Base-by-base conservation (phyloP, 805 yeast species). In the Candida ponderosae region DNA sequence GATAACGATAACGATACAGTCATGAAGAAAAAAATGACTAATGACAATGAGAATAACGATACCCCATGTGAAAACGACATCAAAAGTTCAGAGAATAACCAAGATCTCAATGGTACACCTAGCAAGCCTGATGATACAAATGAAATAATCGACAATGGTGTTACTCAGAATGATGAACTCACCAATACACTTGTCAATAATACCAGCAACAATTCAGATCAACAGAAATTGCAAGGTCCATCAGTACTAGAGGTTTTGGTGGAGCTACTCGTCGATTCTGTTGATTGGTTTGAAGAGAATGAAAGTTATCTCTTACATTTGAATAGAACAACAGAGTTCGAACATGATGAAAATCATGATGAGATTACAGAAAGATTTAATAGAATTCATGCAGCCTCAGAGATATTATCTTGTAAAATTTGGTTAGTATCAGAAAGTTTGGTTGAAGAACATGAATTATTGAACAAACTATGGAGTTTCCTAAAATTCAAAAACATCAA, bases 391-490 rank as follows among this genome's bases (percentile, higher is more conserved):
- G 62, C 76, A 37, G 84, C 94, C 2, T 82, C 96, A 0, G 97
- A 90, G 53, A 82, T 93, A 16, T 68, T 93, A 35, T 76, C 89
- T 15, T 81, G 87, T 14, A 96, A 90, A 54, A 87, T 86, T 15
- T 88, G 97, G 96, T 76, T 93, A 3, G 68, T 93, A 26, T 81
- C 93, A 3, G 96, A 93, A 53, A 77, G 94, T 1, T 75, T 93
- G 36, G 82, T 90, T 70, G 90, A 84, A 49, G 76, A 79, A 38
- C 66, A 75, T 4, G 60, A 62, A 6, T 70, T 83, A 35, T 60
- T 93, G 48, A 70, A 74, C 36, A 76, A 74, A 48, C 62, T 93
- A 32, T 93, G 98, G 97, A 60, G 75, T 9, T 68, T 89, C 26
- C 68, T 93, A 34, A 83, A 82, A 42, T 68, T 71, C 40, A 72